A percentile compares a stretch with the other conserved stretches of the same genome.
These are phyloP conservation scores for Coffea canephora DNA, from an alignment of 257 asterid species.

Conservation along the genomic window DNA sequence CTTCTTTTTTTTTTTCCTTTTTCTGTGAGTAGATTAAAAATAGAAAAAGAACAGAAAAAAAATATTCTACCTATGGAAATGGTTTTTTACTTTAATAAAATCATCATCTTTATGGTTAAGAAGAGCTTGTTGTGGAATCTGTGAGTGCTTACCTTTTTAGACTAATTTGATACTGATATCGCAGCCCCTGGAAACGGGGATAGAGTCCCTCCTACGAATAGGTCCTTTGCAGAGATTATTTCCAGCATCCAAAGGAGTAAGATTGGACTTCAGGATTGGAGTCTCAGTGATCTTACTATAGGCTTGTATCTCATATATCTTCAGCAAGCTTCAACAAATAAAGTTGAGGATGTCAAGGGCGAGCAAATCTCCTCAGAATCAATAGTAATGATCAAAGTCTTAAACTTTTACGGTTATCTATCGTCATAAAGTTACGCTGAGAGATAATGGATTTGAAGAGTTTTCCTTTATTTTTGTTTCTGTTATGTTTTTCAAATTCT, in stretches of 20 bases:
- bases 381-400: conserved; percentile 43
- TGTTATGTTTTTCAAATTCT: conserved; percentile 2
- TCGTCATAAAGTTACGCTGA: background rate
- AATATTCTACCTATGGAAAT: background rate
- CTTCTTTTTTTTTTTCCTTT: background rate
- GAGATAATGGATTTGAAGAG: background rate
- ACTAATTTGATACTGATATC: conserved; percentile 13
- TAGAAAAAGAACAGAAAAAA: no score
- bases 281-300: conserved; percentile 83
- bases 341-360: conserved; percentile 71
- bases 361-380: conserved; percentile 68
- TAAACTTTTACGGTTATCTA: background rate
- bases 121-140: background rate
- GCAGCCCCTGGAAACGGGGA: conserved; percentile 55
- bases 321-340: conserved; percentile 68
- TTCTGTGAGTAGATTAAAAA: background rate
- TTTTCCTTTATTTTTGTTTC: background rate
- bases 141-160: background rate
- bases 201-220: conserved; percentile 59
- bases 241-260: conserved; percentile 83
- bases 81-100: background rate
- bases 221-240: conserved; percentile 70
- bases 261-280: conserved; percentile 94
- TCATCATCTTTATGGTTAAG: background rate
- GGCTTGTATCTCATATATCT: conserved; percentile 90